Evolutionary conservation across 352 stramenopile species (phyloP), one percentile per base, ranked within the genome.

Genomic region (Globisporangium heterothallicum): DNA sequence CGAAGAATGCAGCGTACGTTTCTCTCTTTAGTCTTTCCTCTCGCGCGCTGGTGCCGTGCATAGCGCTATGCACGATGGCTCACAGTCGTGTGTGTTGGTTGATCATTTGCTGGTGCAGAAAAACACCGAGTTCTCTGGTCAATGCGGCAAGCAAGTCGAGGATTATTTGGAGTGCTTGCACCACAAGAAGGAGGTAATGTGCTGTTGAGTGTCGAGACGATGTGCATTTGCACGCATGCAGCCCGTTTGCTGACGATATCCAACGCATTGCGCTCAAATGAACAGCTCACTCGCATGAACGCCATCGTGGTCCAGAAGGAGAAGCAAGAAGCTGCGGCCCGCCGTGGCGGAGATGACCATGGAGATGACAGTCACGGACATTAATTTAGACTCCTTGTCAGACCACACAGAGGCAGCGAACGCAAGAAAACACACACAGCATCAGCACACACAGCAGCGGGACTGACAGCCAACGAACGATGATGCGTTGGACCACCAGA

Each of bases 101-200:
- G 52, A 58, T 49, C 42, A 42, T 4, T 44, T 48, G 61, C 22
- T 40, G 4, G 24, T 13, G 5, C 65, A 94, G 84, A 92, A 83
- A 64, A 75, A 96, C 67, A 87, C 81, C 50, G 79, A 88, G 63
- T 63, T 73, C 44, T 68, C 85, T 56, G 83, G 84, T 57, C 65
- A 87, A 58, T 97, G 86, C 65, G 71, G 64, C 65, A 77, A 88
- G 72, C 65, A 92, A 63, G 84, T 94, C 14, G 87, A 97, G 56
- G 93, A 98, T 75, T 98, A 98, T 62, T 78, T 98, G 49, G 93
- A 98, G 70, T 98, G 93, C 59, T 70, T 98, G 52, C 93, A 98
- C 71, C 85, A 95, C 73, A 94, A 87, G 72, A 98, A 98, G 70
- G 91, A 98, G 78, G 84, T 95, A 58, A 41, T 58, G 24, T n/a